Evolutionary conservation across 768 basidiomycete genomes (phyloP).

Genomic region (Mrakia blollopis): DNA sequence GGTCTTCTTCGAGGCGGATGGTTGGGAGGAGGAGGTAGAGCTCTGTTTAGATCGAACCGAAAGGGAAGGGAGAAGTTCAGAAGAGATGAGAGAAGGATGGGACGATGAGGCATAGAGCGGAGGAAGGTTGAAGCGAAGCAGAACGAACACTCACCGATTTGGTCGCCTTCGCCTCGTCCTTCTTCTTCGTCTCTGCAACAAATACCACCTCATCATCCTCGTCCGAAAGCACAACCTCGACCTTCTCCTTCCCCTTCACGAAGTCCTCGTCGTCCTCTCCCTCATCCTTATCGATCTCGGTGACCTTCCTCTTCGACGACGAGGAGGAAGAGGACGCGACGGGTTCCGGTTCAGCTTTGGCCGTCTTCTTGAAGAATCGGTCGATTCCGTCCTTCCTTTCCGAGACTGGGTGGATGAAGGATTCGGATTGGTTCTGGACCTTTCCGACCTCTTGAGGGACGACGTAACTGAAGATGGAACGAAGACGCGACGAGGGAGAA

Average conservation of each 20-base stretch:
- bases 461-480: conserved; percentile 57
- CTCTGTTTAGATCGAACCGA: background rate
- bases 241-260: conserved; percentile 42
- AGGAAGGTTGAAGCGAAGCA: background rate
- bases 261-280: conserved; percentile 33
- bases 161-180: background rate
- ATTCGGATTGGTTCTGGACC: conserved; percentile 74
- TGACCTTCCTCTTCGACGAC: conserved; percentile 24
- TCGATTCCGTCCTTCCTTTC: conserved; percentile 72
- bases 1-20: background rate
- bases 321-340: no score
- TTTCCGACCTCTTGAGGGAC: conserved; percentile 89
- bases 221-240: conserved; percentile 33
- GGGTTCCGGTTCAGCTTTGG: background rate
- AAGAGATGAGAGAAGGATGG: background rate
- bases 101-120: background rate
- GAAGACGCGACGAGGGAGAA: background rate
- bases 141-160: background rate
- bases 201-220: conserved; percentile 22
- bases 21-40: background rate
- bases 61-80: no score
- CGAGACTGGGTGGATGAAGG: conserved; percentile 74
- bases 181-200: background rate
- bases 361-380: conserved; percentile 43
- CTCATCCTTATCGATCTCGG: conserved; percentile 33